These are phyloP conservation scores for Irpex rosettiformis DNA, from an alignment of 1,284 basidiomycete species.

Conservation along the genomic window DNA sequence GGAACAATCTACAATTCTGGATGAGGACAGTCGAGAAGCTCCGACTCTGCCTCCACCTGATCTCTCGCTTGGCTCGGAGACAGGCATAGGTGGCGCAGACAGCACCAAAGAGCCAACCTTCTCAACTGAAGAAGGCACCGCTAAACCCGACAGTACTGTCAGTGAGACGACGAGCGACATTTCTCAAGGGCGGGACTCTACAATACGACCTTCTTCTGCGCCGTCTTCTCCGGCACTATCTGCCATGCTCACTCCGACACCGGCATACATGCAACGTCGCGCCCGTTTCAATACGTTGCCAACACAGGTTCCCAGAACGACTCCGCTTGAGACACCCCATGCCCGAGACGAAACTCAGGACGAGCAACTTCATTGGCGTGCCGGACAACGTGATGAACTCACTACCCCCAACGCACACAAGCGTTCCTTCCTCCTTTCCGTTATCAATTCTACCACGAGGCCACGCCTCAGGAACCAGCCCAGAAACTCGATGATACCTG, in stretches of 20 bases:
- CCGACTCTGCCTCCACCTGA: constrained; percentile 9
- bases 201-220: constrained; percentile 38
- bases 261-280: constrained; percentile 53
- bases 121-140: constrained; percentile 46
- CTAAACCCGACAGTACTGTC: constrained; percentile 12
- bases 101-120: constrained; percentile 55
- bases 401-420: constrained; percentile 65
- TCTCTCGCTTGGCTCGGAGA: constrained; percentile 7
- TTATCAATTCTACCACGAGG: constrained; percentile 75
- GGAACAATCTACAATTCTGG: background rate
- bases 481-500: constrained; percentile 10
- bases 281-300: constrained; percentile 53
- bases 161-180: constrained; percentile 4
- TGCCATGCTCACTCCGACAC: constrained; percentile 54
- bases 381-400: constrained; percentile 15
- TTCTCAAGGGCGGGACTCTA: constrained; percentile 21
- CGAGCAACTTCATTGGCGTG: constrained; percentile 13
- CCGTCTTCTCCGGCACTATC: constrained; percentile 34
- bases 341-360: constrained; percentile 11
- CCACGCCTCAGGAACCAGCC: constrained; percentile 55
- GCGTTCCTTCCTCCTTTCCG: constrained; percentile 70
- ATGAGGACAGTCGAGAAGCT: background rate
- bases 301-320: constrained; percentile 18
- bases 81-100: too few species aligned
- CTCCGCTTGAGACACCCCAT: constrained; percentile 22